phyloP scores from a whole-genome alignment of 345 rosid genomes.

The Hibiscus syriacus region DNA sequence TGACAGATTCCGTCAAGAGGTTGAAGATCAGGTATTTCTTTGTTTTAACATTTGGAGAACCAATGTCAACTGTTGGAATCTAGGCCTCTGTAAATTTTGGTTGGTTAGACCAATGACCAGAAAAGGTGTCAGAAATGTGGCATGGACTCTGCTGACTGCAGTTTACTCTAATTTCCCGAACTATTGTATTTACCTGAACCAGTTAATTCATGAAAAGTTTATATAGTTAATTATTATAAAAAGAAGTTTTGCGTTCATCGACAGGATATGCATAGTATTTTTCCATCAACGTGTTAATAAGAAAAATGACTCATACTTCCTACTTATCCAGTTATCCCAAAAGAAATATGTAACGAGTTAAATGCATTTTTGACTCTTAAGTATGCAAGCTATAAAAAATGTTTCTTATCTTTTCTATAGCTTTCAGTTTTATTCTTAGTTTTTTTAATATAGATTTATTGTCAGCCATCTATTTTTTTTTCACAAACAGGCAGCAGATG shows the following conservation, averaged over 20 bases:
- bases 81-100: not conserved
- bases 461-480: not conserved
- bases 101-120: not conserved
- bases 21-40: conserved; percentile 73
- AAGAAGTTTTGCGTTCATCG: not conserved
- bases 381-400: not conserved
- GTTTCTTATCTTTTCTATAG: not conserved
- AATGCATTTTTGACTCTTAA: not conserved
- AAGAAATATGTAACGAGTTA: not conserved
- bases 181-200: not conserved
- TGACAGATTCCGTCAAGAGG: conserved; percentile 79
- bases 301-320: not conserved
- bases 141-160: not conserved
- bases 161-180: conserved; percentile 3
- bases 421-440: not conserved
- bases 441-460: not conserved
- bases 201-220: not conserved
- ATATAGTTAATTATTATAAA: not conserved
- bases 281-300: not conserved
- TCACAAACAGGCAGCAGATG: conserved; percentile 63
- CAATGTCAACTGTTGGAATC: not conserved
- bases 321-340: not conserved
- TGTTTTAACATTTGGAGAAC: not conserved
- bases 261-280: not conserved
- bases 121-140: conserved; percentile 1